A percentile compares a stretch with the other conserved stretches of the same genome.
phyloP scores from a whole-genome alignment of 2,329 filamentous ascomycete species.

The Colletotrichum sp. region DNA sequence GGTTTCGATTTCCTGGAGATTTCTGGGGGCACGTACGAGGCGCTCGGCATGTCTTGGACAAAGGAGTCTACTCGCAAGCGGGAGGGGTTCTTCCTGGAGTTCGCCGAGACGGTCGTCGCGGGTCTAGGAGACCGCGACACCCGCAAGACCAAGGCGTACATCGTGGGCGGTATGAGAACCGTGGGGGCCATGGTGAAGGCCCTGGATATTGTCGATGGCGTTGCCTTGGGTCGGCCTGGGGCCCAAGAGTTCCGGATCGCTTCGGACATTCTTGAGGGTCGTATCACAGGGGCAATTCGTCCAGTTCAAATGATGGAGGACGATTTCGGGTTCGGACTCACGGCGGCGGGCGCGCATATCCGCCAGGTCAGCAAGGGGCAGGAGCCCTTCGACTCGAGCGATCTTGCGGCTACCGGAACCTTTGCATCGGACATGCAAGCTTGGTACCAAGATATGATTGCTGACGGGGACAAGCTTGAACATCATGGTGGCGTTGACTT shows the following conservation, averaged over 20 bases:
- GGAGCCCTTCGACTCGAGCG: constrained; percentile 30
- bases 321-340: background rate
- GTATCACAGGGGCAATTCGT: background rate
- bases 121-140: constrained; percentile 25
- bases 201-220: constrained; percentile 60
- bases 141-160: constrained; percentile 54
- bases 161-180: constrained; percentile 63
- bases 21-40: constrained; percentile 64
- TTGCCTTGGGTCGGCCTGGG: constrained; percentile 55
- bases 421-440: constrained; percentile 26
- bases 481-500: constrained; percentile 25
- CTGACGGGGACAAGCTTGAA: constrained; percentile 32
- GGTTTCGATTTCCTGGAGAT: constrained; percentile 64
- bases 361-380: background rate
- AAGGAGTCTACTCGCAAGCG: constrained; percentile 59
- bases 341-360: background rate
- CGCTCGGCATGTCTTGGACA: constrained; percentile 53
- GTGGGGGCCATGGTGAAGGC: constrained; percentile 62
- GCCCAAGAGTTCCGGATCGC: constrained; percentile 28
- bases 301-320: constrained; percentile 2
- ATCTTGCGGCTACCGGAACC: constrained; percentile 21
- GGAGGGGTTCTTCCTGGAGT: constrained; percentile 66
- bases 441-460: constrained; percentile 25
- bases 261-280: background rate
- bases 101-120: constrained; percentile 56